Base-by-base conservation (phyloP, 495 filamentous ascomycete genomes). In the Pyrenula massariospora region DNA sequence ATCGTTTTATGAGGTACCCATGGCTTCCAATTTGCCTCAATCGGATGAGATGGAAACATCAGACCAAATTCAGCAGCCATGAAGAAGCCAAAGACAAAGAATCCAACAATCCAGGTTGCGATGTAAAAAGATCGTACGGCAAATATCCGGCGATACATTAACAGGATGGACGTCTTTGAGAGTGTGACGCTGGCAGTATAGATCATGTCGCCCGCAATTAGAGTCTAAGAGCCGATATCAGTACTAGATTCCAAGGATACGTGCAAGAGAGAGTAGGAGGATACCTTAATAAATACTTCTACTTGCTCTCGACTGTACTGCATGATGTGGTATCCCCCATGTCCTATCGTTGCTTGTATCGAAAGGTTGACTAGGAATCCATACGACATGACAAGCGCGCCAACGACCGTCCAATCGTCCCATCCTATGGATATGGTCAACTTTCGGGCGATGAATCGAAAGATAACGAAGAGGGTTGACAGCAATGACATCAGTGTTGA, bases 131-230 rank as follows among this genome's bases (percentile, higher is more conserved):
- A 12, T 12, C 51, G 50, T 24, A 58, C 51, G 42, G 51, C 24
- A 53, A 58, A 58, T n/a, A 58, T 25, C 24, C 56, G 56, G 31
- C 51, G 20, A 55, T 58, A 58, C 24, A 58, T 55, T 10, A 58
- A 22, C 25, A 58, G 22, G n/a, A 54, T 19, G 12, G 56, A 58
- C 22, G 47, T 22, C 56, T 58, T 58, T 31, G 56, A 54, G 12
- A 47, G 31, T 36, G 56, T 49, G 51, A 58, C 48, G 42, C 25
- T 48, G 54, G 42, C 19, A 47, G 51, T 56, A 31, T 56, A 56
- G 24, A 56, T 21, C 11, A 56, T n/a, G 23, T 49, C 22, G 54
- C 10, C 3, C 15, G 54, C 24, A 22, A 56, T 12, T 21, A 47
- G 36, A 64, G 10, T 21, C 50, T 52, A 12, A 24, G 15, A 12